Conservation (phyloP, 202 grass and related monocot genomes). For the Zoysia matrella region DNA sequence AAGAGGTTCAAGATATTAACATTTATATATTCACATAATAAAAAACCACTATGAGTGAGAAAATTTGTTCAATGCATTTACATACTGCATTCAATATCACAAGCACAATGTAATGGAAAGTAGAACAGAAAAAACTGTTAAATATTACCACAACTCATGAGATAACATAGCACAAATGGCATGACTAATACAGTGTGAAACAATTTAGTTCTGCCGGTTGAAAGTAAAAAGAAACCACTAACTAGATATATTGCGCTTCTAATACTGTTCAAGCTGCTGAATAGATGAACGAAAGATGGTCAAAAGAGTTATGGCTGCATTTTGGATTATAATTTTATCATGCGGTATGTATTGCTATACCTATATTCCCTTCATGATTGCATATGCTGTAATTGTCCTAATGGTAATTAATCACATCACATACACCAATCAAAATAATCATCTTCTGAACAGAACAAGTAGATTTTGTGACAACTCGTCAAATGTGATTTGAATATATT, state of each 20-base stretch:
- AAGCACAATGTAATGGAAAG: background rate
- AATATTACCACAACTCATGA: background rate
- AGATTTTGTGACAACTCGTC: background rate
- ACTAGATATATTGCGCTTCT: background rate
- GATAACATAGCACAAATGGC: background rate
- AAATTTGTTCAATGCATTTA: conserved; percentile 17
- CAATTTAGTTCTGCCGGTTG: background rate
- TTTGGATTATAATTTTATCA: background rate
- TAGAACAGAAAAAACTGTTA: background rate
- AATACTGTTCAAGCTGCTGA: background rate
- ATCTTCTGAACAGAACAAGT: background rate
- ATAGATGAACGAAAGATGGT: background rate
- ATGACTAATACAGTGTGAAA: background rate
- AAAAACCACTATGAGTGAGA: background rate
- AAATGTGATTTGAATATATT: background rate
- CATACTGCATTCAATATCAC: conserved; percentile 4
- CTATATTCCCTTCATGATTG: background rate
- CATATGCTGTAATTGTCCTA: background rate
- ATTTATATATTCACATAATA: conserved; percentile 29
- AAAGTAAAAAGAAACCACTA: background rate
- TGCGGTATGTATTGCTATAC: background rate
- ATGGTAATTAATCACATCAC: background rate
- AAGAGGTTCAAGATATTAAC: background rate
- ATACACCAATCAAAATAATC: background rate
- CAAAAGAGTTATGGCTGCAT: background rate